Base-by-base conservation (phyloP, 1,139 yeast species). In the Debaryomycetaceae sp. region DNA sequence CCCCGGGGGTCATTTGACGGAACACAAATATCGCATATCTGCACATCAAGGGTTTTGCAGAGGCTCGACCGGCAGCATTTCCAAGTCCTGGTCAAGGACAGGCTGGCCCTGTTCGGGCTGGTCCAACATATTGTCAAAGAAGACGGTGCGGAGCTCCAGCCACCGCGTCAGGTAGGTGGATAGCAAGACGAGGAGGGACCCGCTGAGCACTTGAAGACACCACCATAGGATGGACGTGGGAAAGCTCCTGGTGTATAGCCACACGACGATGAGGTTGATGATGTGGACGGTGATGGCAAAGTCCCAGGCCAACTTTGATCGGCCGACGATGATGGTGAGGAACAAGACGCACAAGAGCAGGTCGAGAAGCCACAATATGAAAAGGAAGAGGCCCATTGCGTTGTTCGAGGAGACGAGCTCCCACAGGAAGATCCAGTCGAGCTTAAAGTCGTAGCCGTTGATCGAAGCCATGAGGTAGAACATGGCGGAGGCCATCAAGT, bases 281-380 rank as follows among this genome's bases (percentile, higher is more conserved):
- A 82, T 75, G 51, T 90, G 96, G 12, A 90, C 64, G 0, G 98
- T 87, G 21, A 90, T 49, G 10, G 95, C 95, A 58, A 87, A 90
- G 53, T 90, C 98, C 81, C 95, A 80, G 0, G 96, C 97, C 33
- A 90, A 59, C 51, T 87, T 90, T 25, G 94, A 80, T 35, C 97
- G 62, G 0, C 97, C 96, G 13, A 90, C 95, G 15, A 87, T 77
- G 4, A 86, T 57, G 1, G 95, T 83, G 45, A 90, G 76, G 44
- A 85, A 85, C 13, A 83, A 54, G 2, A 86, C 95, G 45, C 87
- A 77, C 13, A 78, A 51, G 30, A 80, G 60, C 1, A 95, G 68
- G 49, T 82, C 94, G 32, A 83, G 55, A 11, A 87, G 60, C 96
- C 96, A 87, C 36, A 86, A 53, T 11, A 69, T 53, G 27, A 78